Base-by-base conservation (phyloP, 805 yeast species). In the Kodamaea leandrae region DNA sequence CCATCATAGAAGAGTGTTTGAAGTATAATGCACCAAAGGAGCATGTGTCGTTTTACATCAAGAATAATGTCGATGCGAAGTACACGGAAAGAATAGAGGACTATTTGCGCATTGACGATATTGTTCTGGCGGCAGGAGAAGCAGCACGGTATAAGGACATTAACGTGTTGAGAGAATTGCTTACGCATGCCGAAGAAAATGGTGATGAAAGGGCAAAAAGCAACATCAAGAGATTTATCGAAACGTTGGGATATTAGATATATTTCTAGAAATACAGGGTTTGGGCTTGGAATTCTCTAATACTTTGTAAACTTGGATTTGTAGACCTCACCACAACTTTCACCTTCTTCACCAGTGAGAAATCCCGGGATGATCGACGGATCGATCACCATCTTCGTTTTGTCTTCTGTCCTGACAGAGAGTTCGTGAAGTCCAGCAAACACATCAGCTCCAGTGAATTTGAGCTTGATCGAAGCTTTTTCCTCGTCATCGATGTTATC, bases 351-450 rank as follows among this genome's bases (percentile, higher is more conserved):
- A 2, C 95, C 95, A 3, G 90, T 79, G 23, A 86, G 58, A 90
- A 89, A 86, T 21, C 79, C 74, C 1, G 96, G 95, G 12, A 84
- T 61, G 0, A 49, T 64, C n/a, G 70, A 63, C 0, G 84, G 74
- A 49, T 83, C 74, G 2, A 81, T 60, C 0, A 71, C 51, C 74
- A 47, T 63, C 42, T 39, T 66, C 66, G 50, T 45, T 13, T 51
- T 39, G 13, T 56, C 55, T 0, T 44, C 37, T 2, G 59, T 48
- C 10, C 27, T 18, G 1, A 59, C 63, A 19, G 88, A 75, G 13
- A 86, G 64, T 52, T 84, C 82, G 57, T 84, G 88, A 27, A 86
- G 53, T 0, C 96, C 96, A 2, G 79, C 95, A 69, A 81, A 86
- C 0, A 87, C 74, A 55, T 86, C 95, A 14, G 65, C 68, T 1